phyloP scores from a whole-genome alignment of 139 green algal species.

The Chlorella vulgaris region DNA sequence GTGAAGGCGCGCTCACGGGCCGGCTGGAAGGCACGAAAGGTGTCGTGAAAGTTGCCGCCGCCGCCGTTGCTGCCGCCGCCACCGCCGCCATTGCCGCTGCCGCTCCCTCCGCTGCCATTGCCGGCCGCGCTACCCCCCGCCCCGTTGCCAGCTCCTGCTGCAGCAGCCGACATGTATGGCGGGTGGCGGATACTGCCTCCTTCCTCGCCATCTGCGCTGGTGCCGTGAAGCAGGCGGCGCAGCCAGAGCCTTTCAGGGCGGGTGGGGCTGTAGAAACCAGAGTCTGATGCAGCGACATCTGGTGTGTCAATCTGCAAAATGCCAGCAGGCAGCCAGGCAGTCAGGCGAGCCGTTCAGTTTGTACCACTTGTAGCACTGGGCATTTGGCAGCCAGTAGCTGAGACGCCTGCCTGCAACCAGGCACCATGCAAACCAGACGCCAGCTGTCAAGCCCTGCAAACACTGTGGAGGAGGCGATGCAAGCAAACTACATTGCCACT shows the following conservation, averaged over 20 bases:
- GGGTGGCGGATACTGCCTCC: too few relatives aligned
- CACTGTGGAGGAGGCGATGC: too few relatives aligned
- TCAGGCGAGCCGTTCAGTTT: too few relatives aligned
- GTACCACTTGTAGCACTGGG: too few relatives aligned
- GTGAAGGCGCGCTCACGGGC: slow-evolving; percentile 72
- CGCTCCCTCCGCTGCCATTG: not conserved
- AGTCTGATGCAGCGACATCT: slow-evolving; percentile 1
- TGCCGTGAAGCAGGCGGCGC: slow-evolving; percentile 34
- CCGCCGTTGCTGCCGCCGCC: not conserved
- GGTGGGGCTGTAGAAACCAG: not conserved
- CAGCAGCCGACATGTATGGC: not conserved
- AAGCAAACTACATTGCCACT: too few relatives aligned
- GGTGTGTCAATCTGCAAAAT: slow-evolving; percentile 46
- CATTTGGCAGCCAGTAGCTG: too few relatives aligned
- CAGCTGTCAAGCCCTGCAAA: too few relatives aligned
- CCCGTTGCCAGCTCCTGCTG: not conserved
- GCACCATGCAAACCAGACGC: too few relatives aligned
- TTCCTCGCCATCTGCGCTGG: too few relatives aligned
- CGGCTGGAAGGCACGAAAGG: slow-evolving; percentile 63
- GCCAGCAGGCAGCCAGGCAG: not conserved
- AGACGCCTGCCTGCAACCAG: too few relatives aligned
- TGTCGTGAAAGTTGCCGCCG: slow-evolving; percentile 46
- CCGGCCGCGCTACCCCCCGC: not conserved
- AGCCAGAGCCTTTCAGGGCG: slow-evolving; percentile 55
- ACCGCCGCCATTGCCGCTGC: not conserved